Evolutionary conservation across 192 early-diverging fungal species (phyloP).

Genomic region (Coemansia sp.): DNA sequence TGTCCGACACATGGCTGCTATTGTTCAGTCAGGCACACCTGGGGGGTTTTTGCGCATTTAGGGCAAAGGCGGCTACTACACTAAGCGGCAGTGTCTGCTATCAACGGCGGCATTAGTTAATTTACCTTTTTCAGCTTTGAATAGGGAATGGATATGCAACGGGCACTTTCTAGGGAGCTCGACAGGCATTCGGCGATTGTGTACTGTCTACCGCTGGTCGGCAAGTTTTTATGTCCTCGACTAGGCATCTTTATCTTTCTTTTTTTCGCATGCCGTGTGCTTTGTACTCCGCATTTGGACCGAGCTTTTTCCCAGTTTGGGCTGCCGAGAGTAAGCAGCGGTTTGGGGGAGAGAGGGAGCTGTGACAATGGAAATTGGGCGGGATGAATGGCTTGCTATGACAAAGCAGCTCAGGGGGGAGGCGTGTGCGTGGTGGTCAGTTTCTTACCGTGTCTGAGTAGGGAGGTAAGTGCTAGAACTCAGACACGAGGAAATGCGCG

Average conservation of each 20-base stretch:
- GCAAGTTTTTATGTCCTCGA: background rate
- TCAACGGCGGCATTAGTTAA: background rate
- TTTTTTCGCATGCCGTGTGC: background rate
- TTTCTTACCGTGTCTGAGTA: background rate
- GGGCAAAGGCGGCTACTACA: background rate
- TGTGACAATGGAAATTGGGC: background rate
- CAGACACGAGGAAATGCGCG: background rate
- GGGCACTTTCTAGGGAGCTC: background rate
- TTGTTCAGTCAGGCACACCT: background rate
- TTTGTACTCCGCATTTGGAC: conserved; percentile 4
- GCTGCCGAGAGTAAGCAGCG: background rate
- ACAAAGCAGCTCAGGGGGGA: conserved; percentile 14
- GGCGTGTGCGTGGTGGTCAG: conserved; percentile 1
- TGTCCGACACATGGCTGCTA: background rate
- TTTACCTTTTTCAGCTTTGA: background rate
- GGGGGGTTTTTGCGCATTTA: background rate
- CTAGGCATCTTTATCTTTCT: background rate
- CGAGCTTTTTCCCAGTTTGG: background rate
- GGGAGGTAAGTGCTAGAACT: background rate
- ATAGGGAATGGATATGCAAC: background rate
- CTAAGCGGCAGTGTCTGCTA: background rate
- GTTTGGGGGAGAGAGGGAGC: conserved; percentile 3
- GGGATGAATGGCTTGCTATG: background rate
- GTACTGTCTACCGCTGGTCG: background rate
- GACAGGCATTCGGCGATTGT: background rate